Evolutionary conservation across 176 grass and related monocot species (phyloP).

Genomic region (Tuctoria greenei): DNA sequence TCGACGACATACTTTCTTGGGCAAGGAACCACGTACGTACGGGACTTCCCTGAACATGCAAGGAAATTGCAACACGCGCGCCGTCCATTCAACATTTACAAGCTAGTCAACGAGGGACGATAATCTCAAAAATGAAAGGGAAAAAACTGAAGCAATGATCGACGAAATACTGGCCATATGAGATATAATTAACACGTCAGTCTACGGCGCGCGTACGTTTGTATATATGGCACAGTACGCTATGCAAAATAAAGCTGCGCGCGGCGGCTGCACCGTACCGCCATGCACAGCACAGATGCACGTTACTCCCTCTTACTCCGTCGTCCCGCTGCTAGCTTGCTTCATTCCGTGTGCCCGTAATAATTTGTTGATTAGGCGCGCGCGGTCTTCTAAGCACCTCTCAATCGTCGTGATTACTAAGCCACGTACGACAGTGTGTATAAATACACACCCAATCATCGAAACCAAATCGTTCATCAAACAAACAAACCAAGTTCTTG

Average conservation of each 20-base stretch:
- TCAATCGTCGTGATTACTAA: neutral
- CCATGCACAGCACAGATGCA: neutral
- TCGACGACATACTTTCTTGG: neutral
- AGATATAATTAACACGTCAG: neutral
- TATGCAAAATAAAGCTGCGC: neutral
- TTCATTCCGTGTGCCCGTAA: neutral
- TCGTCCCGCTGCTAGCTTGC: neutral
- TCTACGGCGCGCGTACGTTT: too few species aligned
- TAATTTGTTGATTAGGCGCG: neutral
- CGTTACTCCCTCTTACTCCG: too few species aligned
- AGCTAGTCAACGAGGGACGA: neutral
- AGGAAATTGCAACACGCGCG: neutral
- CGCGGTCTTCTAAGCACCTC: neutral
- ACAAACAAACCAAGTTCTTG: neutral
- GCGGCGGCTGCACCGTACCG: neutral
- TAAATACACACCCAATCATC: neutral
- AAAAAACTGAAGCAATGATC: neutral
- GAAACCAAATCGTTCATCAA: neutral
- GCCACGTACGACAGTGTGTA: neutral
- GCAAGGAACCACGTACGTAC: neutral
- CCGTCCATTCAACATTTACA: neutral
- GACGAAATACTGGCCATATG: neutral
- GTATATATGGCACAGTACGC: too few species aligned
- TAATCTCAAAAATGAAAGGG: neutral
- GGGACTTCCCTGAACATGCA: neutral